These are phyloP conservation scores for Blastocystis sp. DNA, from an alignment of 352 stramenopile genomes.

Conservation along the genomic window DNA sequence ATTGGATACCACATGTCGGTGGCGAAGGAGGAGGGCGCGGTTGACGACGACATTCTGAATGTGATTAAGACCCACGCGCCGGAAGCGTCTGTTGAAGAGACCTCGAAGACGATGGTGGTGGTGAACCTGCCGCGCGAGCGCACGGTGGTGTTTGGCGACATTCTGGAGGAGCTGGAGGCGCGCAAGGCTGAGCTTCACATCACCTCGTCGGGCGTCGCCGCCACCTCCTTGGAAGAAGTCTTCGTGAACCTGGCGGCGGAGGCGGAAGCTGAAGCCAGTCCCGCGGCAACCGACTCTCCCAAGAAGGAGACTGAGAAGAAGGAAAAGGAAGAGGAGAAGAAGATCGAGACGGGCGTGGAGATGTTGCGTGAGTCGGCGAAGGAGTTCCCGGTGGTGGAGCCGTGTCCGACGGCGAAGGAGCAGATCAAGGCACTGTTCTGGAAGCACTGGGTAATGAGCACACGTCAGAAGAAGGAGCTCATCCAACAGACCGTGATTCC, in stretches of 20 bases:
- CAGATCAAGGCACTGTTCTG: constrained; percentile 49
- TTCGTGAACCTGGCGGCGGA: constrained; percentile 85
- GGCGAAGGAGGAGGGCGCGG: constrained; percentile 78
- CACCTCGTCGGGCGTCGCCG: constrained; percentile 74
- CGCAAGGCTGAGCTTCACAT: constrained; percentile 75
- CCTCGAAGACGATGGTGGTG: not conserved
- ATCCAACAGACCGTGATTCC: constrained; percentile 17
- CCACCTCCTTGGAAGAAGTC: constrained; percentile 85
- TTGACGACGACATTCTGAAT: constrained; percentile 9
- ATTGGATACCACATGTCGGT: constrained; percentile 83
- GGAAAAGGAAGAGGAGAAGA: not conserved
- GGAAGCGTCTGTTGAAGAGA: constrained; percentile 42
- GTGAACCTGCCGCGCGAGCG: constrained; percentile 66
- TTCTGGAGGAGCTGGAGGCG: constrained; percentile 83
- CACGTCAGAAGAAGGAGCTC: constrained; percentile 68
- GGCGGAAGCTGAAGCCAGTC: constrained; percentile 14
- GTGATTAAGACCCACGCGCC: constrained; percentile 1
- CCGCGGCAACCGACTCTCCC: not conserved
- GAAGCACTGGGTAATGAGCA: constrained; percentile 36
- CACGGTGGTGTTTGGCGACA: constrained; percentile 78
- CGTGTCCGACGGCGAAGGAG: not conserved
- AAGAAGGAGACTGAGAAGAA: not conserved
- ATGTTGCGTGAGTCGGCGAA: not conserved
- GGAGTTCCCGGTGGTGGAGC: constrained; percentile 47
- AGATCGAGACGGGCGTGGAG: not conserved